Conservation (phyloP, 352 stramenopile genomes). For the Pythium dissotocum region DNA sequence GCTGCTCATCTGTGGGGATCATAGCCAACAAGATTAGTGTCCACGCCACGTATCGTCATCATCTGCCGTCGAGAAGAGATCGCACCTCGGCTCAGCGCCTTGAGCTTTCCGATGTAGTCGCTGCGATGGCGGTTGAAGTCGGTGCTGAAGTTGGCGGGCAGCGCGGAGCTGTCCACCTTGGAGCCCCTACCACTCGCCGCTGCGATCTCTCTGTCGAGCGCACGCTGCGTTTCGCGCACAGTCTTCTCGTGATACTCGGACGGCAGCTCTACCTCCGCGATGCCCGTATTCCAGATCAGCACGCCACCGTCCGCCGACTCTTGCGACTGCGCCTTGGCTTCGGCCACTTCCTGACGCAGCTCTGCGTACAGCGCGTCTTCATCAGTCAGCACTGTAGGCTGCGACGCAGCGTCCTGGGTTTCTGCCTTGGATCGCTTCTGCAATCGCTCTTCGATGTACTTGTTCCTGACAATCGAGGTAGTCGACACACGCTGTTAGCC, state of each 20-base stretch:
- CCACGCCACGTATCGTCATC: neutral
- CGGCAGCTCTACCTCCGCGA: slow-evolving; percentile 79
- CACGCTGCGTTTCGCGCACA: slow-evolving; percentile 46
- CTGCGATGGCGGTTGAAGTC: slow-evolving; percentile 77
- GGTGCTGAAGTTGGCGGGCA: slow-evolving; percentile 74
- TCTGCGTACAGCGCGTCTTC: slow-evolving; percentile 74
- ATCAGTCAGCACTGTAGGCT: slow-evolving; percentile 30
- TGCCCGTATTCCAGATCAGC: slow-evolving; percentile 75
- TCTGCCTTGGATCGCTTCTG: slow-evolving; percentile 42
- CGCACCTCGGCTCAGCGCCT: slow-evolving; percentile 64
- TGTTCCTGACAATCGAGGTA: slow-evolving; percentile 40
- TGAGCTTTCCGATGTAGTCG: slow-evolving; percentile 69
- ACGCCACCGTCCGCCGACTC: slow-evolving; percentile 60
- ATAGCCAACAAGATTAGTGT: neutral
- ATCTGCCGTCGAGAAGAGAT: neutral
- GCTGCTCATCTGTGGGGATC: slow-evolving; percentile 57
- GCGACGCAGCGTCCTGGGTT: neutral
- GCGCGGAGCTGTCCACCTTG: slow-evolving; percentile 48
- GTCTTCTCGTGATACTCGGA: slow-evolving; percentile 52
- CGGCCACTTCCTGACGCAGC: slow-evolving; percentile 47
- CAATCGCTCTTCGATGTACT: slow-evolving; percentile 81
- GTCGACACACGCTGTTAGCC: neutral
- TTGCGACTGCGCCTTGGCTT: slow-evolving; percentile 13
- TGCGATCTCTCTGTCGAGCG: slow-evolving; percentile 38
- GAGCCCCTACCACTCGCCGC: slow-evolving; percentile 9